Evolutionary conservation across 306 rosid species (phyloP), one percentile per base, ranked within the genome.

Genomic region (Canavalia gladiata): DNA sequence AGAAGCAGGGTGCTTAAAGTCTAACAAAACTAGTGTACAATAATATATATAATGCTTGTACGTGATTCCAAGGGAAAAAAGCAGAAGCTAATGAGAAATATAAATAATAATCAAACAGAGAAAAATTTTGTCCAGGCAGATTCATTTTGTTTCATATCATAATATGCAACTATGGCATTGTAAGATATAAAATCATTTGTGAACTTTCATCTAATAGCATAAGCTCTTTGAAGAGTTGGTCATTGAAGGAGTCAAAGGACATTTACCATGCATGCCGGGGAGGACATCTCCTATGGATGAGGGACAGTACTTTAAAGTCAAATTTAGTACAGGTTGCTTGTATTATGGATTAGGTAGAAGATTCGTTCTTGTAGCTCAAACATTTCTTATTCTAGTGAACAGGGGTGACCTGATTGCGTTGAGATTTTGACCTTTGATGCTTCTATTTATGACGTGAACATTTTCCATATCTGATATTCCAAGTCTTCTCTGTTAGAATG

Each of bases 361-460:
- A 30, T 25, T 67, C 6, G 33, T 77, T 67, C 6, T 47, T 77
- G 39, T 11, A 6, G 45, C 18, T 51, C 35, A 31, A 64, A 46
- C 49, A 59, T 75, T 59, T 75, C 57, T 67, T 29, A 41, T 50
- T 77, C 74, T 51, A 39, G 39, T 66, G 66, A 77, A 63, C 39
- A 51, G 37, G 72, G 35, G 46, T 37, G 37, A 9, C 45, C 42
- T 64, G 28, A 51, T 57, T 39, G 41, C 3, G 6, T 50, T 59
- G 47, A 25, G 55, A 8, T 66, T 59, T 59, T 60, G 28, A 10
- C 67, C 31, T 78, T 72, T 51, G 80, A 37, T 60, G 72, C 33
- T 67, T 57, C 12, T 3, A 28, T 25, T 49, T 71, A 39, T 29
- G 30, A 37, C 49, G 54, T 67, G 60, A 68, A 78, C 66, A 33